Percentiles rank a stretch among this genome's conserved stretches.
Evolutionary conservation across 1,139 yeast genomes (phyloP).

Genomic region (Magnusiomyces clavatus): DNA sequence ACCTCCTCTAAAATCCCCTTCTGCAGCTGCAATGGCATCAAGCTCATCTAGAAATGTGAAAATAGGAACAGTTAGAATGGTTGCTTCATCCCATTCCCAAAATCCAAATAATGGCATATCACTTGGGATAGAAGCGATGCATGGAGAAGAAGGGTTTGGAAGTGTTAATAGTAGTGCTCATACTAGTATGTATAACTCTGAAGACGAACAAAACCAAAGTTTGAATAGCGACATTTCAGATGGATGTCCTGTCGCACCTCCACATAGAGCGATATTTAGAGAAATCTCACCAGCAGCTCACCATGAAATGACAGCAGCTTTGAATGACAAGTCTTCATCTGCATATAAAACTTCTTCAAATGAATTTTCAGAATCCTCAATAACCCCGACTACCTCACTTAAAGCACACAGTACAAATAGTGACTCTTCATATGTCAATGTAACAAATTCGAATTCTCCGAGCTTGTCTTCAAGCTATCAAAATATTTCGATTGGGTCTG

Average conservation of each 20-base stretch:
- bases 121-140: not conserved
- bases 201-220: not conserved
- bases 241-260: not conserved
- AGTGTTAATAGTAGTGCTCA: not conserved
- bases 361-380: too few relatives aligned
- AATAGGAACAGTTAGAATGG: constrained; percentile 9
- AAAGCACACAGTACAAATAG: constrained; percentile 1
- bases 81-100: constrained; percentile 5
- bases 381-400: too few relatives aligned
- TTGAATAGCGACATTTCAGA: not conserved
- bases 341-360: too few relatives aligned
- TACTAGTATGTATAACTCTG: not conserved
- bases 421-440: constrained; percentile 10
- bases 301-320: too few relatives aligned
- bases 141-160: constrained; percentile 8
- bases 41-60: constrained; percentile 7
- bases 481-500: not conserved
- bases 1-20: constrained; percentile 7
- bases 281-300: too few relatives aligned
- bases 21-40: constrained; percentile 11
- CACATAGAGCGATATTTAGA: not conserved
- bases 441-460: constrained; percentile 2
- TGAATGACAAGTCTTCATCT: too few relatives aligned
- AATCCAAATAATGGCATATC: not conserved
- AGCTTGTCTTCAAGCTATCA: constrained; percentile 9